Conservation (phyloP, 148 eudicot genomes). For the Vaccinium corymbosum region DNA sequence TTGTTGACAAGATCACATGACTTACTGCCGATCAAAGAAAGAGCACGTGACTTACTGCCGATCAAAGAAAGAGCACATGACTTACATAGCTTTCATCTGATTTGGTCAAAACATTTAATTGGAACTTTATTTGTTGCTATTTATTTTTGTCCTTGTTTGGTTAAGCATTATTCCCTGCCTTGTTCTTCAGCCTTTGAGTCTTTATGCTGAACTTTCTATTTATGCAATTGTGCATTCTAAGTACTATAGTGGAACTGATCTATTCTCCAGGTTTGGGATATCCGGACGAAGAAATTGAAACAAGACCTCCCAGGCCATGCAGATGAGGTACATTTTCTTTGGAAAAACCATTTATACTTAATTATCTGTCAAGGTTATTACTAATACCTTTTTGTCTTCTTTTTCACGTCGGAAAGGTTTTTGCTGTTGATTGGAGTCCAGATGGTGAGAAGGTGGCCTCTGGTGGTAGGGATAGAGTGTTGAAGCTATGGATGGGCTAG, state of each 20-base stretch:
- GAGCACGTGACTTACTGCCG: not conserved
- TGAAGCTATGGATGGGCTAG: slow-evolving; percentile 96
- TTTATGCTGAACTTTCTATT: not conserved
- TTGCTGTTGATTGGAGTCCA: slow-evolving; percentile 98
- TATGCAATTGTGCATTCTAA: not conserved
- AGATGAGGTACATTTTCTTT: slow-evolving; percentile 58
- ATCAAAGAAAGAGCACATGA: not conserved
- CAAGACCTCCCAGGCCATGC: slow-evolving; percentile 97
- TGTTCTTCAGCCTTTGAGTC: not conserved
- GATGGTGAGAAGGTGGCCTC: slow-evolving; percentile 98
- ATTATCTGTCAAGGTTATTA: not conserved
- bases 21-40: not conserved
- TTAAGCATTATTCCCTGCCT: not conserved
- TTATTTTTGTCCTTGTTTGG: not conserved
- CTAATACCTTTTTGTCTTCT: not conserved
- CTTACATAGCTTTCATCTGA: not conserved
- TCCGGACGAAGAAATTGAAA: slow-evolving; percentile 76
- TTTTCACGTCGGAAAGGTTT: slow-evolving; percentile 43
- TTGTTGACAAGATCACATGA: not conserved
- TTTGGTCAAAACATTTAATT: not conserved
- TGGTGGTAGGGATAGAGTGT: slow-evolving; percentile 79
- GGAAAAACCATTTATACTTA: not conserved
- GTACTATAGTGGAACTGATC: not conserved
- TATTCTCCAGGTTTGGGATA: slow-evolving; percentile 74
- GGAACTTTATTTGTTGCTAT: not conserved